Conservation (phyloP, 768 basidiomycete genomes). For the Russula earlei region DNA sequence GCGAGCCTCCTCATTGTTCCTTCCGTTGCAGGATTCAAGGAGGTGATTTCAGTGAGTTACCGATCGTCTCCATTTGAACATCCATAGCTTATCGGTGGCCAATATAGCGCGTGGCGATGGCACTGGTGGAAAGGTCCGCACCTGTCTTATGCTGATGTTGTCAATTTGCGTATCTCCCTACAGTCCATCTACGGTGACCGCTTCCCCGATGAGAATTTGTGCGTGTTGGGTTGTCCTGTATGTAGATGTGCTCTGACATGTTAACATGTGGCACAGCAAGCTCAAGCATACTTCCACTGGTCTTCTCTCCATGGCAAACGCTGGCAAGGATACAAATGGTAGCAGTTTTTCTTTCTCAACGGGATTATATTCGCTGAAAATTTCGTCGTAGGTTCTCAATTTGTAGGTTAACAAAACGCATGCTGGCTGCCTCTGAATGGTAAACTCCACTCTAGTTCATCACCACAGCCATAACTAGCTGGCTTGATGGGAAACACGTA, state of each 20-base stretch:
- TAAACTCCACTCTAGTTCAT: constrained; percentile 58
- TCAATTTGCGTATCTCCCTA: neutral
- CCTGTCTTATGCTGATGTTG: neutral
- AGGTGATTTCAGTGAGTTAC: constrained; percentile 86
- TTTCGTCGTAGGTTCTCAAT: constrained; percentile 57
- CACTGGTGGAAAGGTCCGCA: constrained; percentile 75
- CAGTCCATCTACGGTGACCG: constrained; percentile 85
- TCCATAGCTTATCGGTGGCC: neutral
- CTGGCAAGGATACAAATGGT: constrained; percentile 91
- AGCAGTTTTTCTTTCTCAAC: constrained; percentile 16
- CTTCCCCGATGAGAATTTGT: constrained; percentile 98
- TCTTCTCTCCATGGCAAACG: constrained; percentile 89
- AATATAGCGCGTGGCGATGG: constrained; percentile 68
- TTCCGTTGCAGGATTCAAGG: constrained; percentile 71
- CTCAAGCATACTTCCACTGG: constrained; percentile 88
- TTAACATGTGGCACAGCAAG: constrained; percentile 50
- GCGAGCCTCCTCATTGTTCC: constrained; percentile 19
- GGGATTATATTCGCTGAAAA: constrained; percentile 10
- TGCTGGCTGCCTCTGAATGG: neutral
- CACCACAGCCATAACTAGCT: constrained; percentile 75
- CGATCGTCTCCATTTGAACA: constrained; percentile 11
- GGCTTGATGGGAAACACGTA: constrained; percentile 89
- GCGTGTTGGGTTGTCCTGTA: constrained; percentile 22
- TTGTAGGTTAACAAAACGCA: constrained; percentile 43
- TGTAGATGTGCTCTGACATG: neutral